Percentiles rank a stretch among this genome's conserved stretches.
These are phyloP conservation scores for Xerocomus spinulosus DNA, from an alignment of 768 basidiomycete species.

Conservation along the genomic window DNA sequence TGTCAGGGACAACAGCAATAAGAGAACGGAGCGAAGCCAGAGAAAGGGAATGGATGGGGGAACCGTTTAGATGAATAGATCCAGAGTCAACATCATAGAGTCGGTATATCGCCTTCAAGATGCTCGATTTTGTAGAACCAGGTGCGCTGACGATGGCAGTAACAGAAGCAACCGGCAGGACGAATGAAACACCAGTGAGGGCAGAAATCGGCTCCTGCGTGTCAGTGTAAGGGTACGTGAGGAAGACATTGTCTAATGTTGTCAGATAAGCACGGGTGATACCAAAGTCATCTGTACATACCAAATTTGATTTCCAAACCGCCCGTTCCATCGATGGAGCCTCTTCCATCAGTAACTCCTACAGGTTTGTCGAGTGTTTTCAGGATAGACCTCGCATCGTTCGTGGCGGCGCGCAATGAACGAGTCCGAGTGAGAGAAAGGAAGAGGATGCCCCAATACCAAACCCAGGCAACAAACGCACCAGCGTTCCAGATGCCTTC, in stretches of 20 bases:
- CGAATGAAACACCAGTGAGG: constrained; percentile 78
- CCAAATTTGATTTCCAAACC: constrained; percentile 87
- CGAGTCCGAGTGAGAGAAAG: constrained; percentile 31
- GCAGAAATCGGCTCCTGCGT: constrained; percentile 52
- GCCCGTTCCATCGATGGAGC: constrained; percentile 64
- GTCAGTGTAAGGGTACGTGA: constrained; percentile 65
- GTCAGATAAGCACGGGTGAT: not conserved
- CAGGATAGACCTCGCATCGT: constrained; percentile 74
- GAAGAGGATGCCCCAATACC: constrained; percentile 28
- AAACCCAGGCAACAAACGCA: constrained; percentile 27
- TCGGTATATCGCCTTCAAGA: constrained; percentile 82
- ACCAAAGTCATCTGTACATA: constrained; percentile 30
- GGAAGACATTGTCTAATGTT: constrained; percentile 68
- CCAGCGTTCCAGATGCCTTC: constrained; percentile 28
- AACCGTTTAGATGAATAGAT: constrained; percentile 77
- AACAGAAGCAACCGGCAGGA: constrained; percentile 77
- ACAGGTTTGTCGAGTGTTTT: constrained; percentile 76
- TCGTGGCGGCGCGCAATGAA: constrained; percentile 69
- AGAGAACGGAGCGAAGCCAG: constrained; percentile 72
- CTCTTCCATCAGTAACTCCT: constrained; percentile 80
- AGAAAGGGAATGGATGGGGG: constrained; percentile 85
- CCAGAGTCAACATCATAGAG: constrained; percentile 88
- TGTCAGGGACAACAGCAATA: constrained; percentile 91
- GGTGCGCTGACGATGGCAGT: constrained; percentile 89
- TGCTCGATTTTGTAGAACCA: constrained; percentile 79